phyloP scores from a whole-genome alignment of 495 filamentous ascomycete species.

The Trichoderma orchidacearum region DNA sequence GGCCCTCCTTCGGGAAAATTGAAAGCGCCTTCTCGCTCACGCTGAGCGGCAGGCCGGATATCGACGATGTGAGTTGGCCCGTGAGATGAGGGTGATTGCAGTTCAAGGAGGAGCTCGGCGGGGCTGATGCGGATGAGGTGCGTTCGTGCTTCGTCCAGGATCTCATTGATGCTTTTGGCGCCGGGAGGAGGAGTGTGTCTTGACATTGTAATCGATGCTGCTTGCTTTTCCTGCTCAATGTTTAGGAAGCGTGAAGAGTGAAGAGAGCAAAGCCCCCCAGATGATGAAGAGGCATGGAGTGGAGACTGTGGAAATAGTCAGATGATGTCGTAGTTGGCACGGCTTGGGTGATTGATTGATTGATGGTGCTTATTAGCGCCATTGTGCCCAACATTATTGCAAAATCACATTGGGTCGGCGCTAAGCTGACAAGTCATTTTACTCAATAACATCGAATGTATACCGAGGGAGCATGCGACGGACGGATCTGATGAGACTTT shows the following conservation, averaged over 20 bases:
- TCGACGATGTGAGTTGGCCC: neutral
- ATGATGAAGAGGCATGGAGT: neutral
- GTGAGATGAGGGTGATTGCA: neutral
- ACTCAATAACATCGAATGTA: no score
- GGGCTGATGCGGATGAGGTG: neutral
- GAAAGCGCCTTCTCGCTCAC: neutral
- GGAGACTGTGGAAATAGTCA: neutral
- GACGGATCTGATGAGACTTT: no score
- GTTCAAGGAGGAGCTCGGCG: neutral
- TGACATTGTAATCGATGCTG: neutral
- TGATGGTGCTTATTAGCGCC: no score
- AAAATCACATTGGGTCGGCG: no score
- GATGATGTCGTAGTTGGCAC: neutral
- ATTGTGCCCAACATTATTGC: no score
- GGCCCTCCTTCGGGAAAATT: neutral
- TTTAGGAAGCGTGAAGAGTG: neutral
- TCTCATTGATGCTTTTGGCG: neutral
- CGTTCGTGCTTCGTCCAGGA: neutral
- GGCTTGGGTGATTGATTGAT: neutral
- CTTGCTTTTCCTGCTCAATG: neutral
- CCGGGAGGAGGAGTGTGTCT: neutral
- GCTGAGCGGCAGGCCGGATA: neutral
- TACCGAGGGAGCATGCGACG: no score
- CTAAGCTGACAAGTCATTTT: no score
- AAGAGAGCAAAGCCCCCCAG: neutral